Evolutionary conservation across 2,329 filamentous ascomycete species (phyloP), one percentile per base, ranked within the genome.

Genomic region (Diaporthe longicolla): DNA sequence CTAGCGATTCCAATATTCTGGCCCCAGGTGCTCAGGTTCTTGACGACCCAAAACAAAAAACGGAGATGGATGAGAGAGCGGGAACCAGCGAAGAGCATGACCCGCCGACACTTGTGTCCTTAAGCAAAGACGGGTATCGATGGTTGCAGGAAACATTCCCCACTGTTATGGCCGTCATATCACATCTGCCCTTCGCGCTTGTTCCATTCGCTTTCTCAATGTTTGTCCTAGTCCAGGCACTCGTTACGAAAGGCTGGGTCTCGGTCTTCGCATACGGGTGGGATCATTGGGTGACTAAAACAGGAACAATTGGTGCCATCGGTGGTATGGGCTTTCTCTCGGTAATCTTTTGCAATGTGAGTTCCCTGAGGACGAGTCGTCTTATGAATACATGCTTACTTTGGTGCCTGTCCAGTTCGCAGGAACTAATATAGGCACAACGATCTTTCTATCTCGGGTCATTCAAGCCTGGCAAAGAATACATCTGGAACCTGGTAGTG

Each of bases 341-440:
- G 0, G 91, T 93, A 0, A 86, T 94, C 15, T 81, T 95, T 0
- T 93, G 92, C 83, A 94, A 94, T 75, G 92, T 93, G 80, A 86
- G 92, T 87, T 11, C 26, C 13, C 35, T 13, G 17, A n/a, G 35
- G 59, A 40, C 11, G 77, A 94, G 92, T 94, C 82, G 83, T 93
- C 68, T 19, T 19, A 35, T 29, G 5, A 32, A 70, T 55, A 73
- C 79, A 73, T 79, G 74, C 80, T 61, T 43, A 73, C 15, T 35
- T 54, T 35, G 29, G 29, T 11, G 29, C 40, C 26, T 32, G 21
- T 74, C 17, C 29, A 94, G 92, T 94, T 94, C 77, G 91, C 93
- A 0, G 93, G 93, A n/a, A 94, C 93, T 1, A 94, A 94, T 76
- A 94, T 94, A 66, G 93, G 93, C 43, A 93, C 93, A 0, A 92